Evolutionary conservation across 345 rosid genomes (phyloP), one percentile per base, ranked within the genome.

Genomic region (Ceriops tagal): DNA sequence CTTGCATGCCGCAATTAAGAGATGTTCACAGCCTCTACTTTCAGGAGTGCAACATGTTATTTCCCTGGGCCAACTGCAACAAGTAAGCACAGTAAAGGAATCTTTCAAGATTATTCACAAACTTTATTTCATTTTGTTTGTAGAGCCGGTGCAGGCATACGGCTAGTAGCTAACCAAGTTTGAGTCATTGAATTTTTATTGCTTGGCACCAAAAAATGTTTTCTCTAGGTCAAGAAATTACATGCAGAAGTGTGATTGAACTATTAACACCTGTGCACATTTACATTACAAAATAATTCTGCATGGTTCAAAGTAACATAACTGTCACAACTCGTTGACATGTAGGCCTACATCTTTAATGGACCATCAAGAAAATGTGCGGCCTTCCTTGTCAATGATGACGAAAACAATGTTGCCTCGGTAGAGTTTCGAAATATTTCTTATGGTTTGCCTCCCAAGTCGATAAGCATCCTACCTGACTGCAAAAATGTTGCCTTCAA

Each of bases 401-500:
- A 81, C 69, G 26, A 66, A 5, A 68, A 21, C 52, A 46, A 69
- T 18, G 77, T 58, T 18, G 83, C 71, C 32, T 69, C 72, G 0
- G 86, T 88, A 59, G 58, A 55, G 24, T 89, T 92, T 72, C 81
- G 34, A 28, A 83, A 86, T 75, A 53, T 73, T 59, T 72, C 84
- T 5, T 85, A 85, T 67, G 72, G 28, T 53, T 74, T 92, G 86
- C 88, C 89, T 69, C 85, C 86, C 47, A 68, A 71, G 69, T 92
- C 96, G 9, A 81, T 92, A 62, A 89, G 86, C 79, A 80, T 92
- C 60, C 67, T 92, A 43, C 92, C 90, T 68, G 88, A 89, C 75
- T 92, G 97, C 88, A 85, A 81, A 75, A 84, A 63, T 58, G 89
- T 77, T 58, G 83, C 81, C 68, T 92, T 85, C 66, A 86, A 88